Evolutionary conservation across 2,329 filamentous ascomycete genomes (phyloP).

Genomic region (Septoria linicola): DNA sequence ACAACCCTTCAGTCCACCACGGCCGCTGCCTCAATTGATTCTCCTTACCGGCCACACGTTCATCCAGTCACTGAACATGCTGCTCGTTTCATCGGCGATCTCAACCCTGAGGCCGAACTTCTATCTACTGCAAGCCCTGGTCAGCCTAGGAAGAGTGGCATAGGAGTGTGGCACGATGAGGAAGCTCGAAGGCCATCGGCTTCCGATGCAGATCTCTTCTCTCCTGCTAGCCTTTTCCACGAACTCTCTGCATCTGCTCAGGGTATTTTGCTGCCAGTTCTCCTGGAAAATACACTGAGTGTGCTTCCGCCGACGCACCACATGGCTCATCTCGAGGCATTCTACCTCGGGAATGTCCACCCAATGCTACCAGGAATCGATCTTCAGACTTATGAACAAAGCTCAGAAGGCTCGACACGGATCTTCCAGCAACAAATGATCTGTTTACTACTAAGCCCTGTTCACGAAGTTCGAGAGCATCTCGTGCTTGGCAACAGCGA

Average conservation of each 20-base stretch:
- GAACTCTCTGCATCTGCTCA: not conserved
- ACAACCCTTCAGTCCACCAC: not conserved
- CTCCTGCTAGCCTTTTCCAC: slow-evolving; percentile 11
- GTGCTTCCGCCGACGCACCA: slow-evolving; percentile 3
- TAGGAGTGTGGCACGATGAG: slow-evolving; percentile 18
- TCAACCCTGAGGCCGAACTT: slow-evolving; percentile 18
- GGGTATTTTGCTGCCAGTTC: not conserved
- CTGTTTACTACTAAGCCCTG: slow-evolving; percentile 11
- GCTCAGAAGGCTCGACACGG: not conserved
- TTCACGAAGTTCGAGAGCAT: not conserved
- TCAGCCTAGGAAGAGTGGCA: slow-evolving; percentile 7
- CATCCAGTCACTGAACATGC: not conserved
- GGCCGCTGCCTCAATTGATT: not conserved
- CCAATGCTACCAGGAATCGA: slow-evolving; percentile 12
- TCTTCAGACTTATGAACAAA: not conserved
- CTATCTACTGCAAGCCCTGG: slow-evolving; percentile 11
- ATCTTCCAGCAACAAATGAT: slow-evolving; percentile 13
- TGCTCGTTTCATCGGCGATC: slow-evolving; percentile 18
- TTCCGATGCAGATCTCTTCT: slow-evolving; percentile 1
- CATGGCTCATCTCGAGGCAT: slow-evolving; percentile 10
- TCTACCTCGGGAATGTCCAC: slow-evolving; percentile 16
- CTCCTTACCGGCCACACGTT: not conserved
- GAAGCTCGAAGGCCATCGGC: not conserved
- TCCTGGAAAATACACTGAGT: not conserved
- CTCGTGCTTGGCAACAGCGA: slow-evolving; percentile 6